Percentiles rank a stretch among this genome's conserved stretches.
Conservation (phyloP, 1,284 basidiomycete genomes). For the Marasmius tenuissimus region DNA sequence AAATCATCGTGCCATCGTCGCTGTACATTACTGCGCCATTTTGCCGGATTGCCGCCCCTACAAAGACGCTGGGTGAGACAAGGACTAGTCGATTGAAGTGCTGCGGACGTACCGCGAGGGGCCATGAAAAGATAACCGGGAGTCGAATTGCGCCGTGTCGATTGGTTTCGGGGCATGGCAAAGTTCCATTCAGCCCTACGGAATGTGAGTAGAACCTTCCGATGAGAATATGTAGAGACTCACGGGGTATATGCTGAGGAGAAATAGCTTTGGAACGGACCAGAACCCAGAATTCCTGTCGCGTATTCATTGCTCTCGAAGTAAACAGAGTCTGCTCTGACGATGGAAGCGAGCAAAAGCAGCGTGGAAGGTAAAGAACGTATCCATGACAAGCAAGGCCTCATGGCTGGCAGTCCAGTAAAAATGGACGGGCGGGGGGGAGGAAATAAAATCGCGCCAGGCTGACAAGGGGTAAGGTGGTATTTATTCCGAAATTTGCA, state of each 20-base stretch:
- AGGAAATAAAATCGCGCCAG: too few species aligned
- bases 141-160: not conserved
- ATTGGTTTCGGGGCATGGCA: slow-evolving; percentile 3
- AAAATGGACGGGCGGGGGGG: too few species aligned
- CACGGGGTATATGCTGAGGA: slow-evolving; percentile 9
- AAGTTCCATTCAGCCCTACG: slow-evolving; percentile 9
- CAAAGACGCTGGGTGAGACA: too few species aligned
- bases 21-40: not conserved
- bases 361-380: not conserved
- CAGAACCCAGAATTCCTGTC: slow-evolving; percentile 5
- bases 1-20: slow-evolving; percentile 1
- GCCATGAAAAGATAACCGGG: slow-evolving; percentile 7
- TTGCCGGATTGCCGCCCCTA: too few species aligned
- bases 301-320: slow-evolving; percentile 11
- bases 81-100: too few species aligned
- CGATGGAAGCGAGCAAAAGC: not conserved
- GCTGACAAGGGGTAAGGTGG: too few species aligned
- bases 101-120: slow-evolving; percentile 5
- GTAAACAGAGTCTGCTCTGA: slow-evolving; percentile 1
- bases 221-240: not conserved
- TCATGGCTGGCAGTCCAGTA: too few species aligned
- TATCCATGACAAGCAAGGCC: too few species aligned
- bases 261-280: slow-evolving; percentile 9
- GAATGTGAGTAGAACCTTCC: not conserved
- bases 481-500: too few species aligned